Evolutionary conservation across 768 basidiomycete species (phyloP).

Genomic region (Podaxis sp.): DNA sequence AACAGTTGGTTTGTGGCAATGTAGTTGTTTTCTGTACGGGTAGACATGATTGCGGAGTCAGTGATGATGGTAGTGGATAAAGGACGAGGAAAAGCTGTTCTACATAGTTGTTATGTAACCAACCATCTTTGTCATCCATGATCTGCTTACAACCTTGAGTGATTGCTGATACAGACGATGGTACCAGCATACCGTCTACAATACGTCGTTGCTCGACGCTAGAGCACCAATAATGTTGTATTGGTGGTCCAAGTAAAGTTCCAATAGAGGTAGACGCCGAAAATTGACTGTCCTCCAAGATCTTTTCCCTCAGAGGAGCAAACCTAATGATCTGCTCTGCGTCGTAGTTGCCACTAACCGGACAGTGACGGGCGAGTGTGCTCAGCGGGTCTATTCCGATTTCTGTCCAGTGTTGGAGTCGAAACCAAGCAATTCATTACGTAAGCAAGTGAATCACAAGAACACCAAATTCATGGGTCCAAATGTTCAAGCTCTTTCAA

Average conservation of each 20-base stretch:
- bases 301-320: neutral
- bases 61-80: conserved; percentile 17
- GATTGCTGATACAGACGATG: neutral
- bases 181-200: neutral
- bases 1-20: neutral
- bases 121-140: conserved; percentile 37
- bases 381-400: neutral
- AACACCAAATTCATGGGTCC: neutral
- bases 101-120: conserved; percentile 29
- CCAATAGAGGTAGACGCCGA: neutral
- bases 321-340: neutral
- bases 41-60: conserved; percentile 3
- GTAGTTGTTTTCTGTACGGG: conserved; percentile 5
- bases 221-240: neutral
- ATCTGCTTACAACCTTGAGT: conserved; percentile 1
- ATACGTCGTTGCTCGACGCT: neutral
- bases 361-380: neutral
- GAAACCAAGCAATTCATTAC: neutral
- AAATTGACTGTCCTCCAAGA: neutral
- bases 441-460: neutral
- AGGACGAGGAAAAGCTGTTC: conserved; percentile 25
- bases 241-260: neutral
- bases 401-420: neutral
- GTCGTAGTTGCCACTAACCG: neutral
- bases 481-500: neutral